Evolutionary conservation across 306 rosid species (phyloP).

Genomic region (Adenanthera pavonina): DNA sequence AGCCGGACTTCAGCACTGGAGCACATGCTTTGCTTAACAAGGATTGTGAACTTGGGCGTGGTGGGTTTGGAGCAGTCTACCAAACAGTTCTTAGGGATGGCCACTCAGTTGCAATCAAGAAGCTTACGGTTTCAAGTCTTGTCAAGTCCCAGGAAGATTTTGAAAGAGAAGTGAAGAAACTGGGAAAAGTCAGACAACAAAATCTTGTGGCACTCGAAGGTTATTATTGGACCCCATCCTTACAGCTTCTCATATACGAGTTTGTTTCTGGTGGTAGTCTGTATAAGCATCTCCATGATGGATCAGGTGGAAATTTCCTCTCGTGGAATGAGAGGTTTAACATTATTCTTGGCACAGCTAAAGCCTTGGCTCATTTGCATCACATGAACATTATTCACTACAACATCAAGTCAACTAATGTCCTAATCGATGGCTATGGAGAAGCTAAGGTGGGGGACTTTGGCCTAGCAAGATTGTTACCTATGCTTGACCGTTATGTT

Average conservation of each 20-base stretch:
- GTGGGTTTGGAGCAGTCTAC: conserved; percentile 96
- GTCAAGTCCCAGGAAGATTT: conserved; percentile 97
- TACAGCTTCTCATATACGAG: conserved; percentile 92
- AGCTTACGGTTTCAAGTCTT: conserved; percentile 96
- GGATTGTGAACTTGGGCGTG: conserved; percentile 99
- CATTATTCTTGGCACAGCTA: conserved; percentile 88
- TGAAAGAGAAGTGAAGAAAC: conserved; percentile 90
- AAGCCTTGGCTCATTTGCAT: conserved; percentile 94
- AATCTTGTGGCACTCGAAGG: conserved; percentile 95
- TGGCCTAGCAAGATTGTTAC: conserved; percentile 90
- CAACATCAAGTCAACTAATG: conserved; percentile 92
- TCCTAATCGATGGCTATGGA: conserved; percentile 76
- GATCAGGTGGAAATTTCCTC: conserved; percentile 76
- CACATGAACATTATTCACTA: conserved; percentile 83
- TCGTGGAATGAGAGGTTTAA: conserved; percentile 93
- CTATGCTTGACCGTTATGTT: conserved; percentile 95
- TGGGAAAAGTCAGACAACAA: conserved; percentile 88
- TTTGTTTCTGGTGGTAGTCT: conserved; percentile 86
- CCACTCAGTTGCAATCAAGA: conserved; percentile 93
- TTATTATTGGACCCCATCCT: conserved; percentile 97
- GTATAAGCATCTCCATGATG: conserved; percentile 95
- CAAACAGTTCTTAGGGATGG: conserved; percentile 89
- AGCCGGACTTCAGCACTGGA: conserved; percentile 92
- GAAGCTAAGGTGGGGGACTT: conserved; percentile 94
- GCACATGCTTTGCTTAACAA: conserved; percentile 97